Base-by-base conservation (phyloP, 2,329 filamentous ascomycete species). In the Lasiodiplodia theobromae region DNA sequence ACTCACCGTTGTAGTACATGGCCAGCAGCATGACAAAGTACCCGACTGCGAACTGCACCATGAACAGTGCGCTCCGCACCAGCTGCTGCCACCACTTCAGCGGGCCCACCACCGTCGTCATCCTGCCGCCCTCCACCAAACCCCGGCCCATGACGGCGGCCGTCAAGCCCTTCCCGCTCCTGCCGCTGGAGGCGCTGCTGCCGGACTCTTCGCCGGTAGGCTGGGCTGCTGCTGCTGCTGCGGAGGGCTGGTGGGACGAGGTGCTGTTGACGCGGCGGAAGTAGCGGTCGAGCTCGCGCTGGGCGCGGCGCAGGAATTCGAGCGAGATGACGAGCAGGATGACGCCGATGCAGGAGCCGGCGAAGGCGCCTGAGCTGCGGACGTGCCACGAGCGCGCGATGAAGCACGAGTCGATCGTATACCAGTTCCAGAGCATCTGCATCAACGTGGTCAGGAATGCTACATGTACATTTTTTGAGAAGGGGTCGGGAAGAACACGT, bases 351-450 rank as follows among this genome's bases (percentile, higher is more conserved):
- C 92, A 96, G 66, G 89, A 91, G 34, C 90, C 92, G 58, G 91
- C 92, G 76, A 96, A 95, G 85, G 91, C 91, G 77, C 86, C 89
- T 3, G 79, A 80, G 34, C 89, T 90, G n/a, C 82, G 89, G 77
- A 95, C 86, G 75, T 89, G 89, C 92, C 92, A 96, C 25, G 85
- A 83, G 10, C 77, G 73, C 28, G 90, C 81, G 75, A 96, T 86
- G 84, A 96, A 95, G 80, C 83, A 93, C 21, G 89, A 80, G 76
- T 91, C 88, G 76, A 92, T 82, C 4, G 89, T 91, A 78, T 91
- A 85, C 90, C 90, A 92, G 78, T 93, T 94, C 90, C 91, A 93
- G 49, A 92, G 82, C 91, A 93, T 94, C 90, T 92, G 57, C 28
- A 16, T 31, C 2, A 7, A 12, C n/a, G 3, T 3, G n/a, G 60